Percentiles rank a stretch among this genome's conserved stretches.
These are phyloP conservation scores for Monosporascus sp. DNA, from an alignment of 2,329 filamentous ascomycete species.

Conservation along the genomic window DNA sequence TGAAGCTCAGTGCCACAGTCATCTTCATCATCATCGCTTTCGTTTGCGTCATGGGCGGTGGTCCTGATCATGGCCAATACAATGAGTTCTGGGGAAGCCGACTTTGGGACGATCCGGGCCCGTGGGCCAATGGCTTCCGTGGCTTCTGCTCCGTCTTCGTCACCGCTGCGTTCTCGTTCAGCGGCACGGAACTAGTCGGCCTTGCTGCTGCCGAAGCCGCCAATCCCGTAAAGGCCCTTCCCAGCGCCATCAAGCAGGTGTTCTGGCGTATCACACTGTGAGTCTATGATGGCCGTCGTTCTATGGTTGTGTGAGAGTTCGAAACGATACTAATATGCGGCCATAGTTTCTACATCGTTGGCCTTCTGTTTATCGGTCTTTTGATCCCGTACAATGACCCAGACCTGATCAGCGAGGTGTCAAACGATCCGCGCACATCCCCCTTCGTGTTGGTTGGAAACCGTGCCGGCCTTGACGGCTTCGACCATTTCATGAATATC, in stretches of 20 bases:
- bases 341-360: slow-evolving; percentile 44
- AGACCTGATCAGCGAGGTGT: slow-evolving; percentile 41
- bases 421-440: slow-evolving; percentile 39
- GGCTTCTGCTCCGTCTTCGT: slow-evolving; percentile 69
- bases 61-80: slow-evolving; percentile 43
- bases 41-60: slow-evolving; percentile 54
- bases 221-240: slow-evolving; percentile 68
- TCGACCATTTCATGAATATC: slow-evolving; percentile 53
- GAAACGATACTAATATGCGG: slow-evolving; percentile 3
- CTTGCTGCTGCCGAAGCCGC: slow-evolving; percentile 65
- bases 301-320: neutral
- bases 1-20: slow-evolving; percentile 53
- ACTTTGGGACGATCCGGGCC: slow-evolving; percentile 44
- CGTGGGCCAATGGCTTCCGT: slow-evolving; percentile 68
- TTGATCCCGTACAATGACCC: slow-evolving; percentile 40
- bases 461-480: slow-evolving; percentile 45
- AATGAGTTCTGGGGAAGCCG: slow-evolving; percentile 43
- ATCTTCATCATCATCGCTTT: slow-evolving; percentile 61
- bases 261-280: slow-evolving; percentile 51
- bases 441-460: slow-evolving; percentile 55
- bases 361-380: slow-evolving; percentile 46
- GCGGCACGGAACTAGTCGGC: slow-evolving; percentile 69
- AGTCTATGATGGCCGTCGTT: slow-evolving; percentile 3
- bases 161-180: slow-evolving; percentile 68
- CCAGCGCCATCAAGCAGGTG: slow-evolving; percentile 77